phyloP scores from a whole-genome alignment of 768 basidiomycete genomes.

The Termitomyces eurrhizus region DNA sequence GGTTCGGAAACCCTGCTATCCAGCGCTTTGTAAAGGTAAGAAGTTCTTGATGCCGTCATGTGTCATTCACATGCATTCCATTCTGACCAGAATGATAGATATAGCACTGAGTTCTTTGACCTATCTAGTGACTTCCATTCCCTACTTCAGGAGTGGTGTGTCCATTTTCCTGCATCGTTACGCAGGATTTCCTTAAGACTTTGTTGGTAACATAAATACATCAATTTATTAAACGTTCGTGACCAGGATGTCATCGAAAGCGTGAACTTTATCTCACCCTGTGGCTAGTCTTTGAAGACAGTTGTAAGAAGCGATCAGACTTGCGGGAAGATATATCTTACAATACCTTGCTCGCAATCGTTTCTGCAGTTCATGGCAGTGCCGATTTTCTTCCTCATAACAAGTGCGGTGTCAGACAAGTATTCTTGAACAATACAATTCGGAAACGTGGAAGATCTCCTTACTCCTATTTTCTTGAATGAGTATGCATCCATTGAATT shows the following conservation, averaged over 20 bases:
- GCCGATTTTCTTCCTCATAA: constrained; percentile 11
- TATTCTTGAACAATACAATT: not conserved
- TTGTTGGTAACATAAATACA: constrained; percentile 18
- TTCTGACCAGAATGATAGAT: constrained; percentile 19
- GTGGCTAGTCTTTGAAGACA: constrained; percentile 12
- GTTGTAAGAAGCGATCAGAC: constrained; percentile 13
- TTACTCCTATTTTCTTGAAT: too few relatives aligned
- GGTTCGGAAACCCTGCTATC: constrained; percentile 14
- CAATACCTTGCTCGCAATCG: constrained; percentile 11
- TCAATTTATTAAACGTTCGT: not conserved
- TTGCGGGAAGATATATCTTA: constrained; percentile 13
- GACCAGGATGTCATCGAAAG: constrained; percentile 2
- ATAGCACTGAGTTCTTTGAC: constrained; percentile 11
- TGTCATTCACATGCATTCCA: not conserved
- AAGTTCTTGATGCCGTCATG: not conserved
- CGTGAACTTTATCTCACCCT: constrained; percentile 13
- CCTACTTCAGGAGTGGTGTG: constrained; percentile 14
- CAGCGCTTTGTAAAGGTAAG: constrained; percentile 11
- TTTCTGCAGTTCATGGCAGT: constrained; percentile 14
- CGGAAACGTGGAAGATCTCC: not conserved
- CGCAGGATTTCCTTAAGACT: constrained; percentile 16
- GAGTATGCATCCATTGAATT: not conserved
- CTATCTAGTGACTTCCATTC: not conserved
- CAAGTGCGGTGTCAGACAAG: not conserved
- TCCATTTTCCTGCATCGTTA: constrained; percentile 12